phyloP scores from a whole-genome alignment of 2,329 filamentous ascomycete genomes.

The Nigrospora oryzae region DNA sequence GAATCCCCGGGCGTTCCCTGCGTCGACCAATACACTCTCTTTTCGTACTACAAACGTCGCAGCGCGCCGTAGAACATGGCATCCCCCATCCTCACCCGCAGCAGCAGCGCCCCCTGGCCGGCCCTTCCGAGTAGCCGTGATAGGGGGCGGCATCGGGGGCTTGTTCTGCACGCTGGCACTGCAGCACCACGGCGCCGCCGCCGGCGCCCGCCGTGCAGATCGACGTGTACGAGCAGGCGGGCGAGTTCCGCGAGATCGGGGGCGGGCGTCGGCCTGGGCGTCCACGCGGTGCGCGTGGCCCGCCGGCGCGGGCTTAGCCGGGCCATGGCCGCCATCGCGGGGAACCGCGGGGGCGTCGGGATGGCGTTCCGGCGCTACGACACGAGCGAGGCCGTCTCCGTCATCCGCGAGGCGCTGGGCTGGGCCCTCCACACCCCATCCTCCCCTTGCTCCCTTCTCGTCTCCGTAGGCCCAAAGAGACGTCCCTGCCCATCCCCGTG shows the following conservation, averaged over 20 bases:
- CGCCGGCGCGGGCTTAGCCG: conserved; percentile 23
- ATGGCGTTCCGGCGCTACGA: conserved; percentile 25
- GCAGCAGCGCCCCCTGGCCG: no score
- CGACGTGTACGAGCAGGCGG: conserved; percentile 25
- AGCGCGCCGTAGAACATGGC: no score
- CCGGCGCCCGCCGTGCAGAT: conserved; percentile 9
- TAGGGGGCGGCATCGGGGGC: conserved; percentile 30
- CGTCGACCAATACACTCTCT: no score
- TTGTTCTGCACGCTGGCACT: conserved; percentile 26
- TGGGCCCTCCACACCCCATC: no score
- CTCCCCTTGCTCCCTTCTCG: no score
- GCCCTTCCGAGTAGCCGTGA: conserved; percentile 19
- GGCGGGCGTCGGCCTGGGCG: conserved; percentile 23
- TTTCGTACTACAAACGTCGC: no score
- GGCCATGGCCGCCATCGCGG: conserved; percentile 17
- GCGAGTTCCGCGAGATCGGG: conserved; percentile 24
- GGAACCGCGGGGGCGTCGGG: conserved; percentile 19
- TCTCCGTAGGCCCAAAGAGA: no score
- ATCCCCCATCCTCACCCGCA: no score
- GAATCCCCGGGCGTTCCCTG: no score
- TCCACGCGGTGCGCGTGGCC: conserved; percentile 22
- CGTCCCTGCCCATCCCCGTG: no score
- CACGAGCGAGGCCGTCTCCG: conserved; percentile 21
- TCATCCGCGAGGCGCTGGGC: conserved; percentile 16
- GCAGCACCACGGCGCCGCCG: conserved; percentile 15